Conservation (phyloP, 1,284 basidiomycete species). For the Moesziomyces sp. region DNA sequence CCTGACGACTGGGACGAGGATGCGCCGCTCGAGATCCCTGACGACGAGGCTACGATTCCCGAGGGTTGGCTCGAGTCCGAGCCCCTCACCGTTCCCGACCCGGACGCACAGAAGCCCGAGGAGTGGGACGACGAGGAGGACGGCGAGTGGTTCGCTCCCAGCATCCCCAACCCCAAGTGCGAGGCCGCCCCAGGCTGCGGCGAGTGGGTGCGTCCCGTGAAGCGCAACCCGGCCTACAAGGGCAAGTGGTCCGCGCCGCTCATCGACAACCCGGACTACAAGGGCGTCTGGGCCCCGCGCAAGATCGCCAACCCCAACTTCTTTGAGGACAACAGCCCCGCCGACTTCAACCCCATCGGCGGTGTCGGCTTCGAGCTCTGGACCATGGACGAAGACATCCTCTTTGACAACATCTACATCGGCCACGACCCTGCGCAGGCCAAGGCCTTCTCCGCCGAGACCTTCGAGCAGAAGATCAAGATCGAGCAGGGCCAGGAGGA, state of each 20-base stretch:
- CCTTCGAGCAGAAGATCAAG: constrained; percentile 60
- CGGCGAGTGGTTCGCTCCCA: constrained; percentile 95
- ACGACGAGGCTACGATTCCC: constrained; percentile 87
- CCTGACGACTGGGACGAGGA: constrained; percentile 67
- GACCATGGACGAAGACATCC: constrained; percentile 67
- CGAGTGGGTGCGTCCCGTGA: constrained; percentile 87
- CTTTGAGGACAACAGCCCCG: constrained; percentile 88
- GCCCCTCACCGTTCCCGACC: constrained; percentile 83
- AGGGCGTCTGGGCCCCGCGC: constrained; percentile 62
- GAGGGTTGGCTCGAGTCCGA: constrained; percentile 96
- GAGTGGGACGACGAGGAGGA: constrained; percentile 99
- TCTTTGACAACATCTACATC: constrained; percentile 67
- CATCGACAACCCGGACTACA: constrained; percentile 73
- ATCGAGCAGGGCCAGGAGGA: constrained; percentile 62
- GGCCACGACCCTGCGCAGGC: constrained; percentile 62
- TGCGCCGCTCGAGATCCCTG: constrained; percentile 73
- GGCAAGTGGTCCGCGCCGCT: constrained; percentile 91
- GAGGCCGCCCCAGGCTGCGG: constrained; percentile 91
- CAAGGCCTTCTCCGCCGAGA: constrained; percentile 58
- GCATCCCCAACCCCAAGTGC: constrained; percentile 80
- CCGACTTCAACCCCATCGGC: constrained; percentile 74
- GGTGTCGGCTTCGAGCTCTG: constrained; percentile 67
- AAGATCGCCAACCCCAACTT: constrained; percentile 79
- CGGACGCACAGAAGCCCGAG: constrained; percentile 94
- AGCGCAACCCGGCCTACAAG: constrained; percentile 97